Conservation (phyloP, 1,284 basidiomycete genomes). For the Moesziomyces globuligerus region DNA sequence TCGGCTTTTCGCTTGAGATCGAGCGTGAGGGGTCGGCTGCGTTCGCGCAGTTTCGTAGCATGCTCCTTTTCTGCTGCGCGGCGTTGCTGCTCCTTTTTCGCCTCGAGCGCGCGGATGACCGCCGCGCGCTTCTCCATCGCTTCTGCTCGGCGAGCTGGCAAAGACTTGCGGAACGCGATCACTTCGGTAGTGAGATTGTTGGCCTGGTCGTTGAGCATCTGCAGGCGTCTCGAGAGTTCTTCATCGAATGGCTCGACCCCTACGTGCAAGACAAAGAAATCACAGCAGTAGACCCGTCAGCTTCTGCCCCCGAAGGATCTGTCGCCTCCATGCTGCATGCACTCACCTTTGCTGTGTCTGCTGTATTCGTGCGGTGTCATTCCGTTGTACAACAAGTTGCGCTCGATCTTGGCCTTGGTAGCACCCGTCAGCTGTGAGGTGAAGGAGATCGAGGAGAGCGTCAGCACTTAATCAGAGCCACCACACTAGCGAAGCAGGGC, state of each 20-base stretch:
- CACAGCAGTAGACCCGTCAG: too few relatives aligned
- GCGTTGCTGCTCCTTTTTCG: constrained; percentile 40
- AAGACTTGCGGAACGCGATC: constrained; percentile 33
- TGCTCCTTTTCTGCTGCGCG: constrained; percentile 26
- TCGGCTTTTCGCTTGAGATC: constrained; percentile 45
- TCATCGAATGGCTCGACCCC: constrained; percentile 46
- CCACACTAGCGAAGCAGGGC: background rate
- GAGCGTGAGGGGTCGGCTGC: constrained; percentile 22
- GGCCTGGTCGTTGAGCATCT: constrained; percentile 36
- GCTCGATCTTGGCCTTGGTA: constrained; percentile 39
- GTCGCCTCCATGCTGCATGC: too few relatives aligned
- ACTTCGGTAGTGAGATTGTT: constrained; percentile 44
- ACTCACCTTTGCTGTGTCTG: constrained; percentile 43
- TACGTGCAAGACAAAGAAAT: background rate
- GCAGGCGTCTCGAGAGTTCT: constrained; percentile 33
- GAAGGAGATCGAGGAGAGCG: background rate
- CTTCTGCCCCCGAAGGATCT: too few relatives aligned
- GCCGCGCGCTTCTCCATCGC: constrained; percentile 40
- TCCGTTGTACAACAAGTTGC: constrained; percentile 41
- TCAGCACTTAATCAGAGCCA: background rate
- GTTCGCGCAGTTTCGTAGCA: constrained; percentile 16
- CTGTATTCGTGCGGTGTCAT: constrained; percentile 34
- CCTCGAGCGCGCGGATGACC: constrained; percentile 36
- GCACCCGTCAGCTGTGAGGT: constrained; percentile 31
- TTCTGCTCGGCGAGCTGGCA: constrained; percentile 35